Percentiles rank a stretch among this genome's conserved stretches.
phyloP scores from a whole-genome alignment of 2,329 filamentous ascomycete genomes.

The Lojkania enalia region DNA sequence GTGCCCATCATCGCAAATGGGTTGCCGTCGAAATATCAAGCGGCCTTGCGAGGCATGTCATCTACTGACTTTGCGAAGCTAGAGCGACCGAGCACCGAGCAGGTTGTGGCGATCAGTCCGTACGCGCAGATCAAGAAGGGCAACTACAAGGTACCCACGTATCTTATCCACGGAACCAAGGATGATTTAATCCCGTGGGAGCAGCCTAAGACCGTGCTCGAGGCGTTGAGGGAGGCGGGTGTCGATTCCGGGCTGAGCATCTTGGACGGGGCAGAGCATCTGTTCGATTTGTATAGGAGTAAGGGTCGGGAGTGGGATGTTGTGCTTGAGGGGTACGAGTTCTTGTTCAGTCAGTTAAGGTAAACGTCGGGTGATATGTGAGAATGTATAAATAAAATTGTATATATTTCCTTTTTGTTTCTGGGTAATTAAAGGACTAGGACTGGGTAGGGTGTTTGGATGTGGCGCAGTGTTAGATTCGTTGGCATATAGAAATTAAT shows the following conservation, averaged over 20 bases:
- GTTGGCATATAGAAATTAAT: too few species aligned
- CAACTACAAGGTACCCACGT: constrained; percentile 11
- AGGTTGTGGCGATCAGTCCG: constrained; percentile 7
- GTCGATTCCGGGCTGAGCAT: constrained; percentile 3
- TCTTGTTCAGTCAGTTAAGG: too few species aligned
- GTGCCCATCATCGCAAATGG: constrained; percentile 45
- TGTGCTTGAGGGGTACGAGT: too few species aligned
- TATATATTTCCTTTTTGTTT: too few species aligned
- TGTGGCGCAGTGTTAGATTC: too few species aligned
- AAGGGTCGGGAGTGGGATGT: too few species aligned
- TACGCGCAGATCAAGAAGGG: constrained; percentile 8
- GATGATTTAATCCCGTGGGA: constrained; percentile 13
- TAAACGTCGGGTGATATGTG: too few species aligned
- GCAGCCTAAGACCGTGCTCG: constrained; percentile 2
- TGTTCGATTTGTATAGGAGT: constrained; percentile 13
- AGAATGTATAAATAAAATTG: too few species aligned
- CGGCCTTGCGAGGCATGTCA: too few species aligned
- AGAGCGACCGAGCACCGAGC: background rate
- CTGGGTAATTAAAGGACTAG: too few species aligned
- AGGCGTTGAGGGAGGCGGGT: constrained; percentile 3
- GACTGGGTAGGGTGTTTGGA: too few species aligned
- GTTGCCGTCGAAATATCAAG: constrained; percentile 8
- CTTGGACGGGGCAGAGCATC: constrained; percentile 8
- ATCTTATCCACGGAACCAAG: constrained; percentile 9
- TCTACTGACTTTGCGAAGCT: too few species aligned